A percentile compares a stretch with the other conserved stretches of the same genome.
These are phyloP conservation scores for Digitaria exilis DNA, from an alignment of 202 grass and related monocot genomes.

Conservation along the genomic window DNA sequence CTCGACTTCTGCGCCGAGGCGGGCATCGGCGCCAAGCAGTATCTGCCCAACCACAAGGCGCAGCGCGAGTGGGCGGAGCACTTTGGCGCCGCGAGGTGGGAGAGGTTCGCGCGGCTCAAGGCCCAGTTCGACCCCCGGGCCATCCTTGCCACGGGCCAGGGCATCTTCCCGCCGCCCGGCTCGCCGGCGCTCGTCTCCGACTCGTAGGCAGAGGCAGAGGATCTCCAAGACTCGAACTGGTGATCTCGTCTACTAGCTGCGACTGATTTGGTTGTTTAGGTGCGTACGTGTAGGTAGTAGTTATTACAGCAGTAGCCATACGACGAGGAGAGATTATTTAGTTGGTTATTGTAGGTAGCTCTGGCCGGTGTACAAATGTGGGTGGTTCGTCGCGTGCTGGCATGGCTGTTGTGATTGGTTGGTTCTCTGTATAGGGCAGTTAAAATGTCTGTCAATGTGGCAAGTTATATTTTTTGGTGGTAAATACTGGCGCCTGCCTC, in stretches of 20 bases:
- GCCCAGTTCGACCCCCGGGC: slow-evolving; percentile 65
- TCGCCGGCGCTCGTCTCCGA: slow-evolving; percentile 39
- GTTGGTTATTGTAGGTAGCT: not conserved
- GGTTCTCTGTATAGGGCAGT: slow-evolving; percentile 36
- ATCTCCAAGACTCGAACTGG: not conserved
- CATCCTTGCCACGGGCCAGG: slow-evolving; percentile 73
- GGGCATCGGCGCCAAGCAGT: slow-evolving; percentile 71
- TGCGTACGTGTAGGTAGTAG: not conserved
- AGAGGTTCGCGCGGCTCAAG: slow-evolving; percentile 54
- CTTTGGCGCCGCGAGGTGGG: slow-evolving; percentile 70
- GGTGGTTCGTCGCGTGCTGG: slow-evolving; percentile 10
- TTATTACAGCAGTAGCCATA: slow-evolving; percentile 13
- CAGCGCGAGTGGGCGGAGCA: slow-evolving; percentile 69
- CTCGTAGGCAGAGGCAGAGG: too few relatives aligned
- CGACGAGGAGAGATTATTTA: slow-evolving; percentile 28
- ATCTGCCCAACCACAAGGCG: slow-evolving; percentile 74
- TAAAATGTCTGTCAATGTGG: slow-evolving; percentile 4
- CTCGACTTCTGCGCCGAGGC: slow-evolving; percentile 64
- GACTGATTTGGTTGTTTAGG: not conserved
- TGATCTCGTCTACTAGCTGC: not conserved
- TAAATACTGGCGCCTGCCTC: not conserved
- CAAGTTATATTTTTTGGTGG: not conserved
- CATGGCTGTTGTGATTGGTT: slow-evolving; percentile 5
- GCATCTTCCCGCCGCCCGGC: slow-evolving; percentile 61
- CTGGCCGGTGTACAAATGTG: slow-evolving; percentile 36